A percentile compares a stretch with the other conserved stretches of the same genome.
These are phyloP conservation scores for Rhodotorula sp. DNA, from an alignment of 1,284 basidiomycete genomes.

Conservation along the genomic window DNA sequence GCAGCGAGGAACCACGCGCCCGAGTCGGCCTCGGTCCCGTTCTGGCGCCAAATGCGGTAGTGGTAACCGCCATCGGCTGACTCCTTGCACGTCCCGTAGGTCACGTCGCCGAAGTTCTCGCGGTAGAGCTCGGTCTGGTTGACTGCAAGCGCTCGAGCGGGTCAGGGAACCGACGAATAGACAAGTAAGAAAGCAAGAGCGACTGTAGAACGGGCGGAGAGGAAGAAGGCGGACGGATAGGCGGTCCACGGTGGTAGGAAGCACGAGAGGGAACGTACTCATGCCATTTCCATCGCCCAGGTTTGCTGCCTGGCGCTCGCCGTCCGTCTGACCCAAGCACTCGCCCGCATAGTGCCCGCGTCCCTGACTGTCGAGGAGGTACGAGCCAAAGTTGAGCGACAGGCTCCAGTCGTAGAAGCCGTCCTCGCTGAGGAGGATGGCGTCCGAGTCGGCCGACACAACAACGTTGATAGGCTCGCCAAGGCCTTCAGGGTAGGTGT, in stretches of 20 bases:
- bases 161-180: not conserved
- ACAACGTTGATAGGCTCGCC: slow-evolving; percentile 90
- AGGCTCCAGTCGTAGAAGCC: slow-evolving; percentile 46
- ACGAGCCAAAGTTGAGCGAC: slow-evolving; percentile 51
- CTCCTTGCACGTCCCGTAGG: slow-evolving; percentile 76
- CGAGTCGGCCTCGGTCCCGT: slow-evolving; percentile 51
- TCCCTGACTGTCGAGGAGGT: not conserved
- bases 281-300: slow-evolving; percentile 80
- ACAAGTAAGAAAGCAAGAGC: too few species aligned
- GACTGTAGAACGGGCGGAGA: not conserved
- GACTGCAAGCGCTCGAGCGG: slow-evolving; percentile 53
- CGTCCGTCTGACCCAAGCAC: slow-evolving; percentile 75
- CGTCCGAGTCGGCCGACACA: slow-evolving; percentile 76
- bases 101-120: slow-evolving; percentile 74
- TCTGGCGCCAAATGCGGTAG: slow-evolving; percentile 76
- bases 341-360: slow-evolving; percentile 50
- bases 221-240: slow-evolving; percentile 43
- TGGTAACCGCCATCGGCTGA: slow-evolving; percentile 86
- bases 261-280: slow-evolving; percentile 53
- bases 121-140: slow-evolving; percentile 77
- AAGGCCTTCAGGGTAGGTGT: slow-evolving; percentile 57
- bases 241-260: too few species aligned
- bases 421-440: slow-evolving; percentile 66
- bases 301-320: slow-evolving; percentile 70
- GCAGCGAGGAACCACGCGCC: slow-evolving; percentile 79